Evolutionary conservation across 129 eudicot species (phyloP).

Genomic region (Sambucus nigra): DNA sequence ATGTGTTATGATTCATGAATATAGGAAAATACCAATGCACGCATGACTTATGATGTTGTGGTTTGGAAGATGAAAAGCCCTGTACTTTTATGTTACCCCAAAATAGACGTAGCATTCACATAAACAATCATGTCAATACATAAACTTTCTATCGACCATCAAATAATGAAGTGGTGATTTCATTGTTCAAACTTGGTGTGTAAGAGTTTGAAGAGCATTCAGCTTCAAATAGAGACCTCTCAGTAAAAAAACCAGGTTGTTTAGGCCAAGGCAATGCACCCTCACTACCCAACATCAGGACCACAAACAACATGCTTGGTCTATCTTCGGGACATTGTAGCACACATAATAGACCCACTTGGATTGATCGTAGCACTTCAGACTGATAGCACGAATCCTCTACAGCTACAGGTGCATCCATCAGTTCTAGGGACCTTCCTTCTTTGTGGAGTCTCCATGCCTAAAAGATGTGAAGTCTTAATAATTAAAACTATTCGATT

Average conservation of each 20-base stretch:
- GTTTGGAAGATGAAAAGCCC: too few relatives aligned
- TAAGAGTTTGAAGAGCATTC: conserved; percentile 13
- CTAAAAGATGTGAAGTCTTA: conserved; percentile 15
- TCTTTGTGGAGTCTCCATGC: conserved; percentile 37
- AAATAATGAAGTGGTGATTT: conserved; percentile 25
- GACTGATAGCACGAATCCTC: neutral
- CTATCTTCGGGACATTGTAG: conserved; percentile 39
- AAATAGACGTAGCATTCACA: too few relatives aligned
- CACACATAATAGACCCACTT: conserved; percentile 30
- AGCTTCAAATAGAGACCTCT: conserved; percentile 14
- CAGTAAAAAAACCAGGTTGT: conserved; percentile 31
- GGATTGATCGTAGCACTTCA: conserved; percentile 25
- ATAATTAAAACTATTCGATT: neutral
- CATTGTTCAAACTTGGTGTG: conserved; percentile 21
- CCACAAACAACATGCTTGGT: conserved; percentile 22
- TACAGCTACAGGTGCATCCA: conserved; percentile 4
- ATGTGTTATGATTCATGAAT: too few relatives aligned
- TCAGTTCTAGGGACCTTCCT: conserved; percentile 25
- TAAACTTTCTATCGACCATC: conserved; percentile 17
- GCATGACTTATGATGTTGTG: too few relatives aligned
- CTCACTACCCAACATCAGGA: conserved; percentile 31
- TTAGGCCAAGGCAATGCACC: conserved; percentile 20
- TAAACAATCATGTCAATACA: too few relatives aligned
- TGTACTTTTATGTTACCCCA: too few relatives aligned
- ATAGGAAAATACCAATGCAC: too few relatives aligned